phyloP scores from a whole-genome alignment of 139 green algal genomes.

The Chlorella vulgaris region DNA sequence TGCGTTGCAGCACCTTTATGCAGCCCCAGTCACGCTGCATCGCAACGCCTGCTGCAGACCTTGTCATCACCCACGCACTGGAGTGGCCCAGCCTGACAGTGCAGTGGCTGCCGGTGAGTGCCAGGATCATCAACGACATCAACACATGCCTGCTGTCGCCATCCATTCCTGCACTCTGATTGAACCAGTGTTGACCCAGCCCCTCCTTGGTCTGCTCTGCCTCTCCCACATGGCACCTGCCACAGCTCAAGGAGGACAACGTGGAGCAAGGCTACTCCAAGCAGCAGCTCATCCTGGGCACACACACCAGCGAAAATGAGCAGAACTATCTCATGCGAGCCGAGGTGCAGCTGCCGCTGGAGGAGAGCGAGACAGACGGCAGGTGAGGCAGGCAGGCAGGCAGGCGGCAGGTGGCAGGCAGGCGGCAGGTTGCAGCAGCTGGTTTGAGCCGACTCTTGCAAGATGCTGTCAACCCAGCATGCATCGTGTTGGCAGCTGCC shows the following conservation, averaged over 20 bases:
- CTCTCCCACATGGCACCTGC: background rate
- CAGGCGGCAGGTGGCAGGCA: background rate
- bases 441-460: too few relatives aligned
- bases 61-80: conserved; percentile 98
- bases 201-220: too few relatives aligned
- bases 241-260: conserved; percentile 39
- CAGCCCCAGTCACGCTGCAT: too few relatives aligned
- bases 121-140: too few relatives aligned
- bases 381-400: conserved; percentile 26
- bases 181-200: too few relatives aligned
- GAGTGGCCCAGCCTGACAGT: conserved; percentile 99
- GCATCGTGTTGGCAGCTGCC: too few relatives aligned
- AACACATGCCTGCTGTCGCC: too few relatives aligned
- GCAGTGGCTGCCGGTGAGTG: conserved; percentile 94
- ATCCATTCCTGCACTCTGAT: too few relatives aligned
- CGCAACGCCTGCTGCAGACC: conserved; percentile 72
- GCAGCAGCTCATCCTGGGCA: conserved; percentile 96
- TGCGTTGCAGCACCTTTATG: too few relatives aligned
- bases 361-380: conserved; percentile 87
- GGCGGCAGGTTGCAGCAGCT: background rate
- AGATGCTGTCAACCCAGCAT: too few relatives aligned
- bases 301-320: conserved; percentile 96
- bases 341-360: conserved; percentile 91
- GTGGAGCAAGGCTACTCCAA: conserved; percentile 71
- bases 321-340: conserved; percentile 99